phyloP scores from a whole-genome alignment of 2,329 filamentous ascomycete genomes.

The Tolypocladium sp. region DNA sequence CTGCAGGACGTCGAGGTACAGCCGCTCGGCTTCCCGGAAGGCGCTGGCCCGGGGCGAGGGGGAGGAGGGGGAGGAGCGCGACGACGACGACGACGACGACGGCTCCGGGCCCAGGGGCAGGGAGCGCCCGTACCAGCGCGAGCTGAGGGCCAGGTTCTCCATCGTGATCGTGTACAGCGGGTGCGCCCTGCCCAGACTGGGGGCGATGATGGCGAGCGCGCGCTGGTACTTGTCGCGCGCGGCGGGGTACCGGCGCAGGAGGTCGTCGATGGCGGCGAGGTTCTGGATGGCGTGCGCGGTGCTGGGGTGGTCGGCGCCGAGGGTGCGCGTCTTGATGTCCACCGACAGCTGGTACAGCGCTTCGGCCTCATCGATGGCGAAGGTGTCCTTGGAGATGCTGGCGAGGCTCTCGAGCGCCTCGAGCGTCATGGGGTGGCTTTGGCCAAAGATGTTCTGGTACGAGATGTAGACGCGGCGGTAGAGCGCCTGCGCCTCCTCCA shows the following conservation, averaged over 20 bases:
- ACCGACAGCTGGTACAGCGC: slow-evolving; percentile 14
- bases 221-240: slow-evolving; percentile 11
- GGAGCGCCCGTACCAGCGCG: slow-evolving; percentile 6
- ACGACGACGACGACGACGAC: background rate
- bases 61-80: background rate
- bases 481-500: slow-evolving; percentile 14
- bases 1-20: slow-evolving; percentile 14
- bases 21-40: slow-evolving; percentile 13
- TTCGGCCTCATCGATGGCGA: slow-evolving; percentile 18
- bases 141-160: slow-evolving; percentile 14
- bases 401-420: slow-evolving; percentile 17
- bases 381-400: slow-evolving; percentile 11
- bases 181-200: slow-evolving; percentile 12
- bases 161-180: slow-evolving; percentile 12
- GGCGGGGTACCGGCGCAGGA: slow-evolving; percentile 10
- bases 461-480: slow-evolving; percentile 15
- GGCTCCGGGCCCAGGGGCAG: slow-evolving; percentile 3
- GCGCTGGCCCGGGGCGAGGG: slow-evolving; percentile 4
- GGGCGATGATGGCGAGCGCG: slow-evolving; percentile 11
- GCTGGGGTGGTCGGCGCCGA: slow-evolving; percentile 12
- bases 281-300: slow-evolving; percentile 14
- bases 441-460: slow-evolving; percentile 15
- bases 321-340: slow-evolving; percentile 11
- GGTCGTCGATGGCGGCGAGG: slow-evolving; percentile 15
- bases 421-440: slow-evolving; percentile 15